A percentile compares a stretch with the other conserved stretches of the same genome.
Conservation (phyloP, 345 rosid genomes). For the Theobroma cacao region DNA sequence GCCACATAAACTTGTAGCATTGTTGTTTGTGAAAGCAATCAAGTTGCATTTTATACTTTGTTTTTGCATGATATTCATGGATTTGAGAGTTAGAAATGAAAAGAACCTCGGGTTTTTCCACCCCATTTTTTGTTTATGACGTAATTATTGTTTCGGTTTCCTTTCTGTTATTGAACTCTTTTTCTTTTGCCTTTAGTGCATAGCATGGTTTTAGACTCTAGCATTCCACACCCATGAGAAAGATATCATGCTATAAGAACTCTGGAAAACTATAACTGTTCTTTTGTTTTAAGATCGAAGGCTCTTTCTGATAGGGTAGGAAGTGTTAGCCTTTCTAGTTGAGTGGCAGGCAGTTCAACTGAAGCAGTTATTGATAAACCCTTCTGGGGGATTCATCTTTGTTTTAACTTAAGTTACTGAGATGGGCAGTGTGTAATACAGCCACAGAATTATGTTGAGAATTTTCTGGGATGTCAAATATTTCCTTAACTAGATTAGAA, state of each 20-base stretch:
- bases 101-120: background rate
- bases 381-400: background rate
- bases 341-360: background rate
- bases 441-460: background rate
- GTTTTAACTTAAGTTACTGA: background rate
- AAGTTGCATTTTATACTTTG: background rate
- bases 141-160: background rate
- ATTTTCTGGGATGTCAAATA: background rate
- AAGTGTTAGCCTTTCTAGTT: background rate
- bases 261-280: background rate
- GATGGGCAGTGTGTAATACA: background rate
- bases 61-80: background rate
- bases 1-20: slow-evolving; percentile 8
- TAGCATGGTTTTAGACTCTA: background rate
- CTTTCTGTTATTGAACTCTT: background rate
- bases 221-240: background rate
- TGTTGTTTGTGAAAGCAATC: background rate
- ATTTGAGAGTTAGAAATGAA: background rate
- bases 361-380: background rate
- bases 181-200: background rate
- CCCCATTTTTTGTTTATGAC: background rate
- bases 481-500: background rate
- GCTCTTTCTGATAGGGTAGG: background rate
- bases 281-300: background rate
- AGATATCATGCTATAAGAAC: background rate